phyloP scores from a whole-genome alignment of 768 basidiomycete species.

The Mycena belliarum region DNA sequence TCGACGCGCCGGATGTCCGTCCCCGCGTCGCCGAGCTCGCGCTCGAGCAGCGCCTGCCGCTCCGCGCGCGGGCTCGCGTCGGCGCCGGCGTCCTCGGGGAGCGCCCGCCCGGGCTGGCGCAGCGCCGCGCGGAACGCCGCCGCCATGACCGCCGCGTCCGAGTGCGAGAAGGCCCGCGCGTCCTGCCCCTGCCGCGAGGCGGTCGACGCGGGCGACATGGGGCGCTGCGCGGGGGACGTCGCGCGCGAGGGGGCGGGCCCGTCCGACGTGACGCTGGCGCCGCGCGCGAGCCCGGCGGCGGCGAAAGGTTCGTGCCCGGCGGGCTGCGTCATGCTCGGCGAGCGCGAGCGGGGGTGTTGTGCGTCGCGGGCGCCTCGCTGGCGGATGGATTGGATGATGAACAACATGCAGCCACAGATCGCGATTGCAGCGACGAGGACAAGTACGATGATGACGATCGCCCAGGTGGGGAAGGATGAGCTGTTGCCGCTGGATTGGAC shows the following conservation, averaged over 20 bases:
- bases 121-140: conserved; percentile 87
- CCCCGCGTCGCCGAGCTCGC: conserved; percentile 7
- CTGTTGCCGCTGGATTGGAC: conserved; percentile 45
- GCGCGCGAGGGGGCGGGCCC: background rate
- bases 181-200: conserved; percentile 63
- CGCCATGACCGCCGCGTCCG: conserved; percentile 93
- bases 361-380: conserved; percentile 36
- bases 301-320: background rate
- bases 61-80: conserved; percentile 9
- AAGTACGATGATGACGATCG: conserved; percentile 83
- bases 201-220: conserved; percentile 64
- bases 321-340: conserved; percentile 25
- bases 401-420: conserved; percentile 62
- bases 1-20: conserved; percentile 10
- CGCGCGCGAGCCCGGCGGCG: conserved; percentile 2
- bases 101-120: conserved; percentile 68
- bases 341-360: conserved; percentile 66
- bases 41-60: conserved; percentile 7
- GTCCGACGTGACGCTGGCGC: conserved; percentile 5
- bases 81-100: conserved; percentile 66
- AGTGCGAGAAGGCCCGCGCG: conserved; percentile 72
- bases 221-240: conserved; percentile 26
- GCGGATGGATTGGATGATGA: conserved; percentile 69
- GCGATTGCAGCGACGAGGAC: conserved; percentile 80
- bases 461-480: conserved; percentile 77